phyloP scores from a whole-genome alignment of 768 basidiomycete genomes.

The Termitomyces sp. region DNA sequence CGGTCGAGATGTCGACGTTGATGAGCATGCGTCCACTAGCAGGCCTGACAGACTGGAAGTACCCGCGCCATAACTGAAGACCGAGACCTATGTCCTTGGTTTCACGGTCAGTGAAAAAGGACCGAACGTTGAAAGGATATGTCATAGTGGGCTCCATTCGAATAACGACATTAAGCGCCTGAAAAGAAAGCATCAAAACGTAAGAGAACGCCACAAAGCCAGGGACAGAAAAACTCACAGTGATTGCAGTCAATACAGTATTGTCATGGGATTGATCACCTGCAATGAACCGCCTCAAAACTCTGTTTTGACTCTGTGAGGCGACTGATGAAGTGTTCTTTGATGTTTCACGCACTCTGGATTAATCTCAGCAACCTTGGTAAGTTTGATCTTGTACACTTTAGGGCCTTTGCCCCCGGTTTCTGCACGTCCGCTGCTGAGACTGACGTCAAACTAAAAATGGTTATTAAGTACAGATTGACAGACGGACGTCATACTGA shows the following conservation, averaged over 20 bases:
- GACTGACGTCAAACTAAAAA: conserved; percentile 57
- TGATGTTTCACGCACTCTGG: conserved; percentile 34
- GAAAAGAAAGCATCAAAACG: neutral
- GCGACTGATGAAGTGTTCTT: neutral
- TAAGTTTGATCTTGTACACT: conserved; percentile 61
- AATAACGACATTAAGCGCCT: conserved; percentile 71
- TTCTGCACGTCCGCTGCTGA: conserved; percentile 34
- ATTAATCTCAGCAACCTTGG: conserved; percentile 55
- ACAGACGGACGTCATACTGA: conserved; percentile 20
- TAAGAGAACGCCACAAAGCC: neutral
- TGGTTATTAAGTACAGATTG: neutral
- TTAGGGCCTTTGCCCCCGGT: conserved; percentile 47
- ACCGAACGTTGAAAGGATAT: conserved; percentile 69
- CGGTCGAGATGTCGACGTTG: conserved; percentile 73
- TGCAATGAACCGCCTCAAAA: conserved; percentile 52
- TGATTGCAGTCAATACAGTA: conserved; percentile 60
- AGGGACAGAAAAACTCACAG: conserved; percentile 31
- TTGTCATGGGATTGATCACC: conserved; percentile 67
- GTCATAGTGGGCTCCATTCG: conserved; percentile 65
- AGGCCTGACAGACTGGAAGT: conserved; percentile 70
- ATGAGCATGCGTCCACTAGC: conserved; percentile 55
- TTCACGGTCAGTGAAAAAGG: conserved; percentile 63
- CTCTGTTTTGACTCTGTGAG: conserved; percentile 30
- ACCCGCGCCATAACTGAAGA: conserved; percentile 67
- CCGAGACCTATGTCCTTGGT: conserved; percentile 47